These are phyloP conservation scores for Fraxinus sp. DNA, from an alignment of 305 asterid species.

Conservation along the genomic window DNA sequence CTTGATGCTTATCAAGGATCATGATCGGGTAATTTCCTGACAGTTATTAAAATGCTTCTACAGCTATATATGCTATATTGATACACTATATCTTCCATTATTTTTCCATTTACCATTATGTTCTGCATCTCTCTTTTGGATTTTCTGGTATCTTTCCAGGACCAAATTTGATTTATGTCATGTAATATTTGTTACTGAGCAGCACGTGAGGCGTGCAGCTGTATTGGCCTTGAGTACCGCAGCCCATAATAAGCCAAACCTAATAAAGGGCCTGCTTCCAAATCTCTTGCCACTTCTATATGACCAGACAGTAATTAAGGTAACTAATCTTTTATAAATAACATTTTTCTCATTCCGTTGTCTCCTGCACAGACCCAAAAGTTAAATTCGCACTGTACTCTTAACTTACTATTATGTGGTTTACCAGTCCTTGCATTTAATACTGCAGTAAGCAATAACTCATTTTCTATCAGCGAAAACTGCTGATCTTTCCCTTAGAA, in stretches of 20 bases:
- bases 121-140: conserved; percentile 9
- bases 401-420: not conserved
- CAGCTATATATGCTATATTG: not conserved
- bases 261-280: conserved; percentile 82
- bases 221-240: conserved; percentile 97
- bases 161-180: conserved; percentile 16
- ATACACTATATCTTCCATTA: not conserved
- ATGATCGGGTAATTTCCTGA: conserved; percentile 66
- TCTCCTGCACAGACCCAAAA: not conserved
- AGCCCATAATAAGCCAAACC: conserved; percentile 96
- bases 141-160: not conserved
- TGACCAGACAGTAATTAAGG: conserved; percentile 96
- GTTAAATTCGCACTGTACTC: not conserved
- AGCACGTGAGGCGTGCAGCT: conserved; percentile 99
- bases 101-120: not conserved
- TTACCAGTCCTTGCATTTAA: not conserved
- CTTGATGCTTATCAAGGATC: conserved; percentile 92
- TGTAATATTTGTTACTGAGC: conserved; percentile 39
- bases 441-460: not conserved
- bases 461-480: not conserved
- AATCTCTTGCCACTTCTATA: conserved; percentile 90
- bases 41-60: not conserved
- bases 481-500: not conserved
- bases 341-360: not conserved
- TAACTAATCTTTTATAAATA: conserved; percentile 7